Base-by-base conservation (phyloP, 2,329 filamentous ascomycete genomes). In the Verticillium alfalfae region DNA sequence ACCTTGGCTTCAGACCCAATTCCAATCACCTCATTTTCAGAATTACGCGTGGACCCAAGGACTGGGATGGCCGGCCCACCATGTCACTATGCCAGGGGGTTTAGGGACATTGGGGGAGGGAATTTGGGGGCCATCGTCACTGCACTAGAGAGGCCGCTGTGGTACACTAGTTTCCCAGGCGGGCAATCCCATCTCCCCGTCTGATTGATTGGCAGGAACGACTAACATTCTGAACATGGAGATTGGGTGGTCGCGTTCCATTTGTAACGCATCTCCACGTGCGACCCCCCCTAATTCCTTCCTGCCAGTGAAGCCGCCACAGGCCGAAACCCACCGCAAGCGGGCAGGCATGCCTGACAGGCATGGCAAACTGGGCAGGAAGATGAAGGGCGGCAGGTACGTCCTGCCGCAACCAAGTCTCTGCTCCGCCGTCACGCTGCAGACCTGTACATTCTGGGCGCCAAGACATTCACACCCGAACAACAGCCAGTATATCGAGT, bases 381-480 rank as follows among this genome's bases (percentile, higher is more conserved):
- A 18, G 57, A 59, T 49, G 26, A 37, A 38, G 26, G 55, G 31
- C 59, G 36, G 39, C 15, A 57, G 36, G 57, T 15, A 31, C 57
- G 9, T 38, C 34, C 37, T 12, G 34, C 12, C 18, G 31, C 26
- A 31, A 38, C 18, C 45, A 52, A 52, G 45, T 52, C 22, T 26
- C 10, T 52, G n/a, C 45, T 52, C 45, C 8, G 18, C 45, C 9
- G 45, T 18, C 6, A 18, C 7, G 22, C 45, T 26, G 45, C 45
- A 9, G 18, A 10, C 45, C 22, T n/a, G 45, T 52, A 26, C 45
- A 52, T 22, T 9, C 10, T n/a, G 45, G 37, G 12, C 34, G 57
- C 57, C 57, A 58, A 58, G 57, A 58, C 57, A 36, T 58, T 58
- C 2, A 12, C 57, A 39, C 34, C 57, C 57, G 57, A 22, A 9